Evolutionary conservation across 768 basidiomycete species (phyloP), one percentile per base, ranked within the genome.

Genomic region (Tylopilus balloui): DNA sequence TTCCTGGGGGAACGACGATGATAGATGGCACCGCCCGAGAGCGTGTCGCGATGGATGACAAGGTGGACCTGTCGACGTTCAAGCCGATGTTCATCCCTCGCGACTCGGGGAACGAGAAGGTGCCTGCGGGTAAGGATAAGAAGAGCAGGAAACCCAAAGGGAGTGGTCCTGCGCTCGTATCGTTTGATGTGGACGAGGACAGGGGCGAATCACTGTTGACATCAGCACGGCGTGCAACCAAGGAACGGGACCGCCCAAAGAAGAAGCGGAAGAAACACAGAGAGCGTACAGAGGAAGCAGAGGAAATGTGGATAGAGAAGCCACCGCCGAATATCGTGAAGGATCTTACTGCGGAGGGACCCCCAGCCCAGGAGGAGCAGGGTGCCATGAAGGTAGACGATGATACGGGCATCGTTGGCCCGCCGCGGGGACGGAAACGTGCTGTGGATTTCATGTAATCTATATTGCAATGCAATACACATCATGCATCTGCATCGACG

Each of bases 11-110:
- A 6, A 19, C 31, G 7, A 10, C 19, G 10, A 17, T 17, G 17
- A 17, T 45, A 4, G 45, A 47, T n/a, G 41, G 24, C 28, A 32
- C 39, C 14, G n/a, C n/a, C n/a, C n/a, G n/a, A 31, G 38, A 13
- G 41, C 45, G n/a, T n/a, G n/a, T n/a, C n/a, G n/a, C n/a, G n/a
- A n/a, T 60, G 24, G 42, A 56, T 9, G 50, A 51, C 19, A 64
- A 62, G 20, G 69, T 78, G 8, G 86, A 92, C 61, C 55, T 83
- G 23, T 68, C 75, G n/a, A 82, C 84, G 0, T 97, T 95, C 76
- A 89, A 85, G 59, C 94, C 94, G 1, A 88, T 84, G 0, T 98
- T 97, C 63, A 80, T 90, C 8, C 82, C 84, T 6, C 69, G 72
- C 8, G 69, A 69, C 17, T 50, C 64, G 2, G 60, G 63, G 28